Evolutionary conservation across 2,329 filamentous ascomycete genomes (phyloP), one percentile per base, ranked within the genome.

Genomic region (Neurospora sp.): DNA sequence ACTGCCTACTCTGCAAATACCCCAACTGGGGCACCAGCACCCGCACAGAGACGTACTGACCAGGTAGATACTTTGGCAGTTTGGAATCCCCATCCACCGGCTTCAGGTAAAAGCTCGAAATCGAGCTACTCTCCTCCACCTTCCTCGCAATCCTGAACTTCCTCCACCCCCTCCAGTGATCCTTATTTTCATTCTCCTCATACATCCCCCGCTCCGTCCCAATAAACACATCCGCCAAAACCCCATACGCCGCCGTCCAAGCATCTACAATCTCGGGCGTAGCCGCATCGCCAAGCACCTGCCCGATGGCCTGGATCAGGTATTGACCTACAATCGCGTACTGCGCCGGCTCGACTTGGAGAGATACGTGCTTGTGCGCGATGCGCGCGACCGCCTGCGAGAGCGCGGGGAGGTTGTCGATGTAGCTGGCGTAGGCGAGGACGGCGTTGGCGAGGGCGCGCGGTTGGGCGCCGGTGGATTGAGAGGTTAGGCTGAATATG

Each of bases 171-270:
- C 82, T 84, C 91, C 91, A 93, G 28, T 82, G 80, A 9, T 84
- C 81, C 28, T 62, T 62, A 68, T 87, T 73, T 38, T 71, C 73
- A 36, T 75, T 86, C 33, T 84, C 80, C 52, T 84, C 80, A 79
- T 92, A 92, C 69, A 93, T 80, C 69, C 87, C 81, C 7, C 81
- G 82, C 78, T 93, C 91, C 68, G 86, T 84, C 38, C 81, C 83
- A 76, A 91, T 92, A 82, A 93, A 87, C 80, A 93, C 86, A 76
- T 88, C 84, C 19, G 91, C 91, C 19, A 93, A 85, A 73, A 91
- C 85, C 84, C 86, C 89, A 79, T 93, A 93, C 0, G 91, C 91
- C 62, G 87, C 86, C 3, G 80, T 84, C 91, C 91, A 93, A 15
- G 91, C 91, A n/a, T 87, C 84, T 69, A 87, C 84, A 38, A 91